Percentiles rank a stretch among this genome's conserved stretches.
Evolutionary conservation across 2,329 filamentous ascomycete species (phyloP).

Genomic region (Sporothrix protearum): DNA sequence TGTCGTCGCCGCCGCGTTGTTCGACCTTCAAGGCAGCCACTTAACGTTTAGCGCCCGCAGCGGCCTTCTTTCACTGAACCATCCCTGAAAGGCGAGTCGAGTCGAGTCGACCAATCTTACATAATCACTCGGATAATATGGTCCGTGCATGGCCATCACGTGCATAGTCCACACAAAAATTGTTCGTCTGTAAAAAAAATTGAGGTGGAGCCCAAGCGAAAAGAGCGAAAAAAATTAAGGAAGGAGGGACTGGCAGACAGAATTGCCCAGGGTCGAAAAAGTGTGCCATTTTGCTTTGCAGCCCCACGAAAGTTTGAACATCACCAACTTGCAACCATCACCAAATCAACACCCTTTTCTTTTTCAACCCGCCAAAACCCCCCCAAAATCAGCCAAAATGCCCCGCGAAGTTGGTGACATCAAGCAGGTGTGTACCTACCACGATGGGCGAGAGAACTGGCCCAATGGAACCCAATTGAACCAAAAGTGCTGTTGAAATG

Average conservation of each 20-base stretch:
- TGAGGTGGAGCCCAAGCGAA: slow-evolving; percentile 2
- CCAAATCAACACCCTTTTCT: slow-evolving; percentile 24
- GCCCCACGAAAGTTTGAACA: slow-evolving; percentile 17
- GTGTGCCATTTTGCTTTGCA: slow-evolving; percentile 1
- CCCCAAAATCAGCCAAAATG: slow-evolving; percentile 66
- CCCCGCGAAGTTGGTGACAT: slow-evolving; percentile 97
- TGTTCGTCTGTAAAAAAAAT: slow-evolving; percentile 13
- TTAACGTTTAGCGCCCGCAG: not conserved
- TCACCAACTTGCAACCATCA: slow-evolving; percentile 28
- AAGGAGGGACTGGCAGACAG: not conserved
- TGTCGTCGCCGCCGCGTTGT: not conserved
- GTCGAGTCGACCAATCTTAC: not conserved
- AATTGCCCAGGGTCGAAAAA: slow-evolving; percentile 10
- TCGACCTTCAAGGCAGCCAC: slow-evolving; percentile 9
- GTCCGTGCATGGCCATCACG: slow-evolving; percentile 22
- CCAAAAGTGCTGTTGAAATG: slow-evolving; percentile 10
- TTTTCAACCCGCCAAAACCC: slow-evolving; percentile 31
- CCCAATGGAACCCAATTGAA: not conserved
- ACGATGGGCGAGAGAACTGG: not conserved
- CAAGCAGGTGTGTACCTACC: slow-evolving; percentile 62
- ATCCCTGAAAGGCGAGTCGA: too few species aligned
- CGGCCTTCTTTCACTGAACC: not conserved
- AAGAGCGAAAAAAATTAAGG: slow-evolving; percentile 21
- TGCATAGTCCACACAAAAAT: slow-evolving; percentile 27
- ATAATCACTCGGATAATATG: slow-evolving; percentile 1